These are phyloP conservation scores for Coniferiporia sulphurascens DNA, from an alignment of 1,284 basidiomycete species.

Conservation along the genomic window DNA sequence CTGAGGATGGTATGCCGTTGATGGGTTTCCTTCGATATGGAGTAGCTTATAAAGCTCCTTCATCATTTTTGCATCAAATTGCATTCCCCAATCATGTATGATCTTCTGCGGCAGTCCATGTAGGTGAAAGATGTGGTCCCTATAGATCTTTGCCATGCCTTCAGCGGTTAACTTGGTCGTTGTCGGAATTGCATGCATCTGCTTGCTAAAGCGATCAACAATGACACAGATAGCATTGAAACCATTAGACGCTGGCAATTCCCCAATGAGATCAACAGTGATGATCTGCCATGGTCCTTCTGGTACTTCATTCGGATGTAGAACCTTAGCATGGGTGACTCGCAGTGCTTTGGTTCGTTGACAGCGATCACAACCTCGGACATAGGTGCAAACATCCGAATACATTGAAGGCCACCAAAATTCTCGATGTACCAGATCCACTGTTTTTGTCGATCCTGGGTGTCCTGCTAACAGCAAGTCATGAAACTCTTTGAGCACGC, in stretches of 20 bases:
- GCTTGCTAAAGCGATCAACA: constrained; percentile 33
- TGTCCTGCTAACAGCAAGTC: no score
- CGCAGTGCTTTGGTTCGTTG: no score
- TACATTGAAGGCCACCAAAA: no score
- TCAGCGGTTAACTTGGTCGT: constrained; percentile 25
- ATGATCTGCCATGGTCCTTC: constrained; percentile 4
- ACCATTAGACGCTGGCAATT: constrained; percentile 23
- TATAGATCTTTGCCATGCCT: constrained; percentile 25
- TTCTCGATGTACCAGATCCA: no score
- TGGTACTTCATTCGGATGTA: neutral
- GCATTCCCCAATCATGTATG: constrained; percentile 31
- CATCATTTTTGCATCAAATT: constrained; percentile 31
- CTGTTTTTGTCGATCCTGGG: no score
- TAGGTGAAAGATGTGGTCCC: constrained; percentile 28
- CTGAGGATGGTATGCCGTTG: constrained; percentile 25
- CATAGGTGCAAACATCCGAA: no score
- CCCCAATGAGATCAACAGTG: neutral
- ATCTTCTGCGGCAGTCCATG: constrained; percentile 32
- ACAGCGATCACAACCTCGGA: no score
- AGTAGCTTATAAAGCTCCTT: constrained; percentile 16
- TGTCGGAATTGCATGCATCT: constrained; percentile 27
- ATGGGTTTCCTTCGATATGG: constrained; percentile 19
- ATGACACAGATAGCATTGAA: constrained; percentile 34
- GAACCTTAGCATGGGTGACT: no score
- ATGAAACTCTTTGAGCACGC: no score